phyloP scores from a whole-genome alignment of 2,329 filamentous ascomycete genomes.

The Fusarium duplospermum region DNA sequence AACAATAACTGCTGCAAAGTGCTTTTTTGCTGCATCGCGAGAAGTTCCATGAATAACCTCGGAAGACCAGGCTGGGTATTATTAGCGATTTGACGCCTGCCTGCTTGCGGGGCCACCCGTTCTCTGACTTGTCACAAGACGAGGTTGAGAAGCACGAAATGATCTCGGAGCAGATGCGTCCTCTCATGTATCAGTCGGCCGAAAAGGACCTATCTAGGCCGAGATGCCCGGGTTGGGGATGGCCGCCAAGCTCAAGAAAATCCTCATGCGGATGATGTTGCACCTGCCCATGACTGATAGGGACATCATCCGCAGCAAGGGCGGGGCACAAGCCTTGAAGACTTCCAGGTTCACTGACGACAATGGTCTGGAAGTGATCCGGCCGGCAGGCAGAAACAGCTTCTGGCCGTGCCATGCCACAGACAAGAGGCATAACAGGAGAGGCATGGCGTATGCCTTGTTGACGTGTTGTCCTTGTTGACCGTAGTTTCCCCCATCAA shows the following conservation, averaged over 20 bases:
- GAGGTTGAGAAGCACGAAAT: constrained; percentile 13
- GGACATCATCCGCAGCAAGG: constrained; percentile 27
- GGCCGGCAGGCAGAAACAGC: constrained; percentile 21
- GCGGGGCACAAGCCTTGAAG: constrained; percentile 32
- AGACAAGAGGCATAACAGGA: constrained; percentile 10
- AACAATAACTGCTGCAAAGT: constrained; percentile 9
- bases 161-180: constrained; percentile 27
- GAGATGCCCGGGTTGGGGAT: constrained; percentile 29
- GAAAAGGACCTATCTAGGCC: constrained; percentile 37
- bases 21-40: constrained; percentile 20
- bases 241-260: constrained; percentile 33
- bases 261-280: constrained; percentile 22
- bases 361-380: constrained; percentile 13
- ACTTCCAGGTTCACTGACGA: constrained; percentile 19
- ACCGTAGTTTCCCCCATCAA: constrained; percentile 13
- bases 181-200: constrained; percentile 37
- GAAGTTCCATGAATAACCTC: constrained; percentile 1
- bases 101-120: constrained; percentile 6
- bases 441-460: constrained; percentile 15
- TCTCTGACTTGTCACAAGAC: constrained; percentile 25
- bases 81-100: constrained; percentile 7
- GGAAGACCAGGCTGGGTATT: constrained; percentile 8
- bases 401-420: constrained; percentile 10
- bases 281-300: constrained; percentile 23
- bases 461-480: constrained; percentile 32